phyloP scores from a whole-genome alignment of 495 filamentous ascomycete species.

The Mycothermus thermophilus region DNA sequence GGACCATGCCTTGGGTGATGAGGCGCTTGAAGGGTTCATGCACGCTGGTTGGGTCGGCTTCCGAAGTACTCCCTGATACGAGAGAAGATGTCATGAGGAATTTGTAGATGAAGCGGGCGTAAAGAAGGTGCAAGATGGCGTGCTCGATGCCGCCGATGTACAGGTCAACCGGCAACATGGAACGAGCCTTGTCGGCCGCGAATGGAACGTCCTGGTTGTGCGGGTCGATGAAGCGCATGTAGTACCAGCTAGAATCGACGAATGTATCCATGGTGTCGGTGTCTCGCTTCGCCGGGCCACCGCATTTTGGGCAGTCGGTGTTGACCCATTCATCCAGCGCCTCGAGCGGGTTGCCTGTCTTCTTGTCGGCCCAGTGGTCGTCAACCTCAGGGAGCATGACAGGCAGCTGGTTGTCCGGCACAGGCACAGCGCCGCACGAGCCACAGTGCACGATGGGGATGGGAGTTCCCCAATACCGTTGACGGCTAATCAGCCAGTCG shows the following conservation, averaged over 20 bases:
- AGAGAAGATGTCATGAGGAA: slow-evolving; percentile 49
- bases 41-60: background rate
- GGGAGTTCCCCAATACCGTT: slow-evolving; percentile 82
- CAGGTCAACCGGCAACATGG: slow-evolving; percentile 57
- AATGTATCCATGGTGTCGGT: slow-evolving; percentile 96
- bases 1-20: slow-evolving; percentile 84
- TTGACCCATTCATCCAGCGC: slow-evolving; percentile 59
- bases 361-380: slow-evolving; percentile 51
- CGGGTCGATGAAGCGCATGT: slow-evolving; percentile 60
- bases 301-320: slow-evolving; percentile 61
- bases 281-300: slow-evolving; percentile 56
- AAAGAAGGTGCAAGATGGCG: slow-evolving; percentile 82
- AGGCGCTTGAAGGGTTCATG: slow-evolving; percentile 68
- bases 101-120: slow-evolving; percentile 82
- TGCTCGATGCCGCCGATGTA: slow-evolving; percentile 86
- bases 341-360: slow-evolving; percentile 64
- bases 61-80: slow-evolving; percentile 10
- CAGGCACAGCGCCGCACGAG: slow-evolving; percentile 64
- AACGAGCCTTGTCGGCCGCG: slow-evolving; percentile 39
- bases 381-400: slow-evolving; percentile 61
- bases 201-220: slow-evolving; percentile 49
- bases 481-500: slow-evolving; percentile 80
- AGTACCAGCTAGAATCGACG: slow-evolving; percentile 91
- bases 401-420: slow-evolving; percentile 61
- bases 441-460: slow-evolving; percentile 80